Percentiles rank a stretch among this genome's conserved stretches.
Evolutionary conservation across 352 stramenopile genomes (phyloP).

Genomic region (Phytopythium vexans): DNA sequence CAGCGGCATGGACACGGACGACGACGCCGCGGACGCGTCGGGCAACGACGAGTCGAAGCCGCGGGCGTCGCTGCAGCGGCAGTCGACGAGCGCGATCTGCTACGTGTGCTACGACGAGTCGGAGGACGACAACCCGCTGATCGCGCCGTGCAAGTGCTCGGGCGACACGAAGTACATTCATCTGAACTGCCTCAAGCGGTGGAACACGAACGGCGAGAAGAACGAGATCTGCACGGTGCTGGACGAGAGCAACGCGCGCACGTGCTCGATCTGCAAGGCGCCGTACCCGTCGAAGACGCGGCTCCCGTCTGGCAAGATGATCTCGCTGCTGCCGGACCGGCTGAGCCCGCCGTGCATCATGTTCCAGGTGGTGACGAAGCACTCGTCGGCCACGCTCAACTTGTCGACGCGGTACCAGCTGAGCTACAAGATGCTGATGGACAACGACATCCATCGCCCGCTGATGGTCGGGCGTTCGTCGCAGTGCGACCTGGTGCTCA

Average conservation of each 20-base stretch:
- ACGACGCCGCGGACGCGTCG: constrained; percentile 77
- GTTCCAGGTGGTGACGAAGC: constrained; percentile 87
- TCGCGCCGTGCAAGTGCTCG: constrained; percentile 93
- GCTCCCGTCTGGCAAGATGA: constrained; percentile 62
- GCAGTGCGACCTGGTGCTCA: constrained; percentile 93
- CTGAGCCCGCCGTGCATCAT: constrained; percentile 80
- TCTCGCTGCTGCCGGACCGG: constrained; percentile 73
- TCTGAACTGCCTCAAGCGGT: constrained; percentile 94
- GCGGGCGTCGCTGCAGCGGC: constrained; percentile 58
- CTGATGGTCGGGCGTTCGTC: constrained; percentile 93
- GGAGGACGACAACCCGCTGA: constrained; percentile 89
- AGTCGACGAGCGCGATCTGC: constrained; percentile 81
- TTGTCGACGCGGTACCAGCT: constrained; percentile 84
- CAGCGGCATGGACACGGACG: constrained; percentile 83
- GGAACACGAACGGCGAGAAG: constrained; percentile 91
- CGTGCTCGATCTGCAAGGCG: constrained; percentile 85
- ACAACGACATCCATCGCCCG: constrained; percentile 87
- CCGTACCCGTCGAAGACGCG: constrained; percentile 82
- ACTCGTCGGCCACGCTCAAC: constrained; percentile 82
- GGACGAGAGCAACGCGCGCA: constrained; percentile 80
- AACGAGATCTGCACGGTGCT: constrained; percentile 87
- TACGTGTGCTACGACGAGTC: constrained; percentile 88
- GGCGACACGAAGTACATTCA: constrained; percentile 96
- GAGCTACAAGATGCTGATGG: constrained; percentile 92
- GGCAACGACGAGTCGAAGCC: constrained; percentile 84